Conservation (phyloP, 805 yeast genomes). For the Spathaspora sp. region DNA sequence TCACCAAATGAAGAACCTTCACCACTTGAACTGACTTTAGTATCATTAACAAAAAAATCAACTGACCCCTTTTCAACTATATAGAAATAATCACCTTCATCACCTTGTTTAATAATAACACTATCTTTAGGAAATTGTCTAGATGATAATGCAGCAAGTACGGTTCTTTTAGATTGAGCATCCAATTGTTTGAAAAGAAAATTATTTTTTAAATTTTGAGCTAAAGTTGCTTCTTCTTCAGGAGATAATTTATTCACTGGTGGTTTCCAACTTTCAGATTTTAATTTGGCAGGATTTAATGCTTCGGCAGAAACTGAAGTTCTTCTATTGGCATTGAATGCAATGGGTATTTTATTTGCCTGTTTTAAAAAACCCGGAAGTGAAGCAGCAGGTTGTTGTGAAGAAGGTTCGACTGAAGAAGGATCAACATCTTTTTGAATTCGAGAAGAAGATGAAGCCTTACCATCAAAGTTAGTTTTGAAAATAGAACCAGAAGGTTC, state of each 20-base stretch:
- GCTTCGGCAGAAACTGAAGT: slow-evolving; percentile 91
- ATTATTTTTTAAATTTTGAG: slow-evolving; percentile 70
- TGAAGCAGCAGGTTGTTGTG: background rate
- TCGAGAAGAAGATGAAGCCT: slow-evolving; percentile 6
- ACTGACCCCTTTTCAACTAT: slow-evolving; percentile 83
- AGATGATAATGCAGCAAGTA: slow-evolving; percentile 80
- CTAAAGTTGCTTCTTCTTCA: slow-evolving; percentile 65
- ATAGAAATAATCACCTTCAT: slow-evolving; percentile 90
- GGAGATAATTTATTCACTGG: slow-evolving; percentile 61
- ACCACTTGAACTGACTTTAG: slow-evolving; percentile 69
- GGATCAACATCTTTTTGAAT: slow-evolving; percentile 24
- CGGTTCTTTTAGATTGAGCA: slow-evolving; percentile 68
- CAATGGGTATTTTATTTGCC: slow-evolving; percentile 40
- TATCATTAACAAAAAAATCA: slow-evolving; percentile 70
- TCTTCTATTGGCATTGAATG: slow-evolving; percentile 78
- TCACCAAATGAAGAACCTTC: slow-evolving; percentile 95
- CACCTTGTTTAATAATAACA: slow-evolving; percentile 83
- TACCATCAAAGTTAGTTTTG: slow-evolving; percentile 23
- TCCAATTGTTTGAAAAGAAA: slow-evolving; percentile 84
- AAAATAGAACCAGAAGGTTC: slow-evolving; percentile 15
- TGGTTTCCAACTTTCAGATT: slow-evolving; percentile 66
- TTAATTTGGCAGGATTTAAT: slow-evolving; percentile 67
- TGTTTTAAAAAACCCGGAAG: background rate
- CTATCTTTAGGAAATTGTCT: slow-evolving; percentile 55
- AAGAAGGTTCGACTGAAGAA: slow-evolving; percentile 7